Evolutionary conservation across 495 filamentous ascomycete genomes (phyloP).

Genomic region (Achaetomiella virescens): DNA sequence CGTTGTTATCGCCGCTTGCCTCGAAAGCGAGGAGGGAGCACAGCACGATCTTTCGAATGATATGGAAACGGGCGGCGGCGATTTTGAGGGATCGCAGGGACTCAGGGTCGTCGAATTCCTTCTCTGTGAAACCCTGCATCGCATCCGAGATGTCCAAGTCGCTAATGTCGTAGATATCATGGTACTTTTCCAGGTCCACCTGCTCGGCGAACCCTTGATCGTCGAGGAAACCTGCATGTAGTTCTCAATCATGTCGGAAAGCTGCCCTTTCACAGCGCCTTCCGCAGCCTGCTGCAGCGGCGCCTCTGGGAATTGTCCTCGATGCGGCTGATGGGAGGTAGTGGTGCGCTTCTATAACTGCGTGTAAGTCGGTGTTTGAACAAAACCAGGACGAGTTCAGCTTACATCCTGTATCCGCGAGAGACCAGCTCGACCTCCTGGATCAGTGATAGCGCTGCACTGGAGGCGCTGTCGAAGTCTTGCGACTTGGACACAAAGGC

Average conservation of each 20-base stretch:
- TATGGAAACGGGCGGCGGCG: constrained; percentile 70
- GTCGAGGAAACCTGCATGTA: constrained; percentile 60
- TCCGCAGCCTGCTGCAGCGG: constrained; percentile 71
- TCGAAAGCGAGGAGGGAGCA: constrained; percentile 83
- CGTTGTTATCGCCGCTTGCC: constrained; percentile 73
- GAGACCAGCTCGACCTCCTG: constrained; percentile 97
- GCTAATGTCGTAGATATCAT: constrained; percentile 87
- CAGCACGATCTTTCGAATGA: constrained; percentile 71
- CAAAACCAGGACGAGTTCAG: constrained; percentile 7
- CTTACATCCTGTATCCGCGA: constrained; percentile 85
- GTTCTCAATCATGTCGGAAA: constrained; percentile 61
- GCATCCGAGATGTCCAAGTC: constrained; percentile 68
- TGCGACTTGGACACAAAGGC: constrained; percentile 69
- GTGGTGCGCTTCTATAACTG: constrained; percentile 62
- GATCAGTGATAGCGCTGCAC: constrained; percentile 75
- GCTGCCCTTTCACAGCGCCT: constrained; percentile 60
- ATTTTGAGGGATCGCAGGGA: constrained; percentile 74
- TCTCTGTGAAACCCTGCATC: constrained; percentile 52
- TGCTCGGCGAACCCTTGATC: constrained; percentile 66
- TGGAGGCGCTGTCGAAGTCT: constrained; percentile 73
- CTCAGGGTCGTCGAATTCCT: constrained; percentile 65
- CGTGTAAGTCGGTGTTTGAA: constrained; percentile 32
- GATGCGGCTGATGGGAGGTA: constrained; percentile 76
- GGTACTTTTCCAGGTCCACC: constrained; percentile 78
- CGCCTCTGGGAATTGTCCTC: constrained; percentile 72